A percentile compares a stretch with the other conserved stretches of the same genome.
These are phyloP conservation scores for Beverwykella pulmonaria DNA, from an alignment of 495 filamentous ascomycete genomes.

Conservation along the genomic window DNA sequence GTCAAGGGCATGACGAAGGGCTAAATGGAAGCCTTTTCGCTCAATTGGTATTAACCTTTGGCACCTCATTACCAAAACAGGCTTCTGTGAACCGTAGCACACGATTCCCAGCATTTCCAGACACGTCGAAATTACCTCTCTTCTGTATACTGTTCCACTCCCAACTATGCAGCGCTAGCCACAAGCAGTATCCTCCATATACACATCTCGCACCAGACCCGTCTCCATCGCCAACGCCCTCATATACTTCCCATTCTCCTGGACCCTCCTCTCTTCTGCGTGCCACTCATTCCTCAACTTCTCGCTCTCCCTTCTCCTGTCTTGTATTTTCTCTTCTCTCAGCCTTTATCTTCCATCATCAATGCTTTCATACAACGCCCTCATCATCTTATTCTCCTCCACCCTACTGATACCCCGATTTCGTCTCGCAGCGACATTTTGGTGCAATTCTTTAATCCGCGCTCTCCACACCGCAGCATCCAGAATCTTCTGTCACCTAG, in stretches of 20 bases:
- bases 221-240: conserved; percentile 1
- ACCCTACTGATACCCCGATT: background rate
- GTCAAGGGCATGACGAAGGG: no score
- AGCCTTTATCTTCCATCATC: background rate
- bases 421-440: background rate
- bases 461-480: conserved; percentile 1
- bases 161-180: no score
- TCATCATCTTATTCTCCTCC: conserved; percentile 5
- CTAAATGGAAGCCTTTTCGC: no score
- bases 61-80: no score
- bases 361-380: no score
- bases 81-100: no score
- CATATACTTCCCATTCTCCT: background rate
- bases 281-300: background rate
- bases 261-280: background rate
- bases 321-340: background rate
- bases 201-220: background rate
- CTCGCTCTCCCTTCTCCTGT: background rate
- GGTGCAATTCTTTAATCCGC: background rate
- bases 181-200: no score
- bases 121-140: no score
- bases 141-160: no score
- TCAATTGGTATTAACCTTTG: no score
- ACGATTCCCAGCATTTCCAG: no score
- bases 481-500: background rate